Evolutionary conservation across 2,329 filamentous ascomycete genomes (phyloP).

Genomic region (Pyrenochaeta sp.): DNA sequence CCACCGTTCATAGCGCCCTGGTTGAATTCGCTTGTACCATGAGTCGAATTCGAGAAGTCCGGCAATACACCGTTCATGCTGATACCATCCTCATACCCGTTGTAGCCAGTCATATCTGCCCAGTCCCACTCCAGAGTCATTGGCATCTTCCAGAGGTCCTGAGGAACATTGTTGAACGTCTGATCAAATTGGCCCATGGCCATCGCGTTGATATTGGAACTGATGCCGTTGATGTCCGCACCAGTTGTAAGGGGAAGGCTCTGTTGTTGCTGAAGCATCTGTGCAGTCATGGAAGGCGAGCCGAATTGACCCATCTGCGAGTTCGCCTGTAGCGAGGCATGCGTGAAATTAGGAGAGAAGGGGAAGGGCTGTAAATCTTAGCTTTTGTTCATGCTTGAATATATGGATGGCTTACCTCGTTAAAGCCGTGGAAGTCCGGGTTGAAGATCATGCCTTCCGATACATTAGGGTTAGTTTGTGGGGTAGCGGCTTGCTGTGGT

Average conservation of each 20-base stretch:
- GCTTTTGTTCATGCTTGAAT: background rate
- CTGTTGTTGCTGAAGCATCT: conserved; percentile 41
- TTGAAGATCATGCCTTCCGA: conserved; percentile 44
- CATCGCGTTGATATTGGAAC: conserved; percentile 40
- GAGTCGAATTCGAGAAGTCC: conserved; percentile 36
- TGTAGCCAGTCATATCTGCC: conserved; percentile 59
- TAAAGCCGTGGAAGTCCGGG: conserved; percentile 48
- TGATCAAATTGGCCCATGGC: conserved; percentile 71
- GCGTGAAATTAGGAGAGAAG: conserved; percentile 52
- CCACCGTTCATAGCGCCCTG: conserved; percentile 44
- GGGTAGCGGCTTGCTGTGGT: conserved; percentile 34
- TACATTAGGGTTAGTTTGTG: conserved; percentile 16
- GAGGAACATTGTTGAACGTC: conserved; percentile 77
- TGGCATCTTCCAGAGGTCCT: conserved; percentile 93
- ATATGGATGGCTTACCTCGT: conserved; percentile 38
- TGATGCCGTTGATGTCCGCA: conserved; percentile 32
- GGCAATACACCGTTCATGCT: conserved; percentile 50
- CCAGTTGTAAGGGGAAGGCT: conserved; percentile 32
- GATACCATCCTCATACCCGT: conserved; percentile 48
- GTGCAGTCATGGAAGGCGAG: conserved; percentile 42
- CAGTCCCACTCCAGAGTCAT: conserved; percentile 96
- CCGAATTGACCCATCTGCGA: conserved; percentile 38
- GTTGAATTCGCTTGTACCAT: conserved; percentile 47
- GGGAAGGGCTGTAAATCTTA: conserved; percentile 46
- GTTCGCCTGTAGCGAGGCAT: conserved; percentile 45